Percentiles rank a stretch among this genome's conserved stretches.
These are phyloP conservation scores for Boletus pseudo-olivaceus DNA, from an alignment of 768 basidiomycete genomes.

Conservation along the genomic window DNA sequence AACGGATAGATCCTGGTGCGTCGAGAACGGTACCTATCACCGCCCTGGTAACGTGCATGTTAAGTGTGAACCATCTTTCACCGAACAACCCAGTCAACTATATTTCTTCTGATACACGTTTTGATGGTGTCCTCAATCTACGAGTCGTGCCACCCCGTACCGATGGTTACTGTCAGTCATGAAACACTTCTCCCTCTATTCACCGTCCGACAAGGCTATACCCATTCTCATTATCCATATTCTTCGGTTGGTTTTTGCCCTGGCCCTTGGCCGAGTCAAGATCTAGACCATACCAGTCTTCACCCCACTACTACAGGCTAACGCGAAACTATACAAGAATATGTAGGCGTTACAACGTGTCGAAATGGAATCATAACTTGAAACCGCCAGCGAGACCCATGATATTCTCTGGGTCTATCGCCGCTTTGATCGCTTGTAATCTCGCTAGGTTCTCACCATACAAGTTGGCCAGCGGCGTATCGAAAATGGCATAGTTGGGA, in stretches of 20 bases:
- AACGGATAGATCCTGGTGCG: too few relatives aligned
- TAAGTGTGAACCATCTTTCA: not conserved
- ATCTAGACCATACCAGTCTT: not conserved
- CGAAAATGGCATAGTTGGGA: constrained; percentile 54
- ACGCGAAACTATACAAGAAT: not conserved
- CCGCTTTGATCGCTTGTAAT: constrained; percentile 40
- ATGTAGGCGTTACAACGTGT: not conserved
- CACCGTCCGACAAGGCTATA: not conserved
- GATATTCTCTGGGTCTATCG: constrained; percentile 51
- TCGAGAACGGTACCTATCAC: too few relatives aligned
- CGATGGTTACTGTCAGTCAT: not conserved
- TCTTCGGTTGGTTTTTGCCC: not conserved
- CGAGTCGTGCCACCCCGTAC: too few relatives aligned
- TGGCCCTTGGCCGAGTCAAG: not conserved
- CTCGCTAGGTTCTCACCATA: constrained; percentile 42
- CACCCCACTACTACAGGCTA: not conserved
- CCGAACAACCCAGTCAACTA: not conserved
- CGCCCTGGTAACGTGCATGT: too few relatives aligned
- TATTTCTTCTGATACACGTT: not conserved
- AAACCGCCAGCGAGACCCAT: constrained; percentile 67
- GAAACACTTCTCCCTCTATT: not conserved
- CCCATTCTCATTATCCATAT: too few relatives aligned
- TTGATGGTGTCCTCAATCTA: too few relatives aligned
- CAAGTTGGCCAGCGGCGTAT: constrained; percentile 44
- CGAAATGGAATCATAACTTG: constrained; percentile 37